phyloP scores from a whole-genome alignment of 257 asterid species.

The Gentiana straminea region DNA sequence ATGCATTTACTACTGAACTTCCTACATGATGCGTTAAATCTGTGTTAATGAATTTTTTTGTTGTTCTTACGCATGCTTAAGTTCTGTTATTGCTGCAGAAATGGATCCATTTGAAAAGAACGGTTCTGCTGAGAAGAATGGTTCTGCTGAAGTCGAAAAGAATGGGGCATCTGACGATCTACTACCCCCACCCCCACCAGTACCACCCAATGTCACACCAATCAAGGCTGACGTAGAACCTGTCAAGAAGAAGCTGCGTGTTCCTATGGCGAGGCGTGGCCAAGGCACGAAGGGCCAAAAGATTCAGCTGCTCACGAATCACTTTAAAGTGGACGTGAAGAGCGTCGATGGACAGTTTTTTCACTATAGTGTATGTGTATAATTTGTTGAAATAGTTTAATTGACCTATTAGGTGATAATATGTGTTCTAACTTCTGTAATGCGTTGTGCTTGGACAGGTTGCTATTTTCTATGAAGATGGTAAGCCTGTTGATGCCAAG shows the following conservation, averaged over 20 bases:
- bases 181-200: slow-evolving; percentile 90
- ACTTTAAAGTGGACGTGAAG: slow-evolving; percentile 12
- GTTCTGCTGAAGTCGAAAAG: slow-evolving; percentile 11
- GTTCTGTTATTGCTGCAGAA: not conserved
- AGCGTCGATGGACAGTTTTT: slow-evolving; percentile 65
- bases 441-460: slow-evolving; percentile 32
- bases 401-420: no score
- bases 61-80: not conserved
- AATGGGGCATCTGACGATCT: slow-evolving; percentile 47
- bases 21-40: no score
- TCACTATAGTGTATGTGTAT: slow-evolving; percentile 72
- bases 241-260: slow-evolving; percentile 42
- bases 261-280: slow-evolving; percentile 80
- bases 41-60: no score
- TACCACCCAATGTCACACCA: slow-evolving; percentile 58
- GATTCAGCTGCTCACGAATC: slow-evolving; percentile 69
- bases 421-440: no score
- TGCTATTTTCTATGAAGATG: slow-evolving; percentile 86
- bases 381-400: not conserved
- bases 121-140: not conserved
- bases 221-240: slow-evolving; percentile 36
- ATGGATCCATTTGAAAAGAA: slow-evolving; percentile 12
- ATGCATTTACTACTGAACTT: no score
- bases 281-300: slow-evolving; percentile 62
- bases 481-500: slow-evolving; percentile 86